Evolutionary conservation across 768 basidiomycete genomes (phyloP), one percentile per base, ranked within the genome.

Genomic region (Xerocomellus amylosporus): DNA sequence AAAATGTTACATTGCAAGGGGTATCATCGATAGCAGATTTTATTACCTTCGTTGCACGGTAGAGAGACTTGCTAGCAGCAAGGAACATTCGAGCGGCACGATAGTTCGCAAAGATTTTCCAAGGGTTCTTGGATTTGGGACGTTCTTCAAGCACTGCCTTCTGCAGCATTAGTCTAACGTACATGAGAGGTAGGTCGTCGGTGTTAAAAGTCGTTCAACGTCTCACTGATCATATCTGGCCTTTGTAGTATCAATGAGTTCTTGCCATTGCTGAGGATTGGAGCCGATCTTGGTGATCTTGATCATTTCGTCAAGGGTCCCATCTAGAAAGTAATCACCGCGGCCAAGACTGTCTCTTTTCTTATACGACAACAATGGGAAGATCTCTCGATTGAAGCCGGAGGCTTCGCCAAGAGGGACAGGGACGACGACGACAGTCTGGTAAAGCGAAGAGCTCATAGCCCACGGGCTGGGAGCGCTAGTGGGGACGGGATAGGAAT

Each of bases 251-350:
- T 13, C 33, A 33, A 33, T 33, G 33, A 13, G 3, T 5, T 33
- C 33, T 14, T 33, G 5, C 10, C 12, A 13, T 33, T 41, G 33
- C 12, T 31, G 31, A 31, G 31, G 31, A 31, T 31, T 3, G 31
- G 31, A 12, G 12, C 31, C 33, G 13, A 33, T 33, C 5, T 33
- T 33, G 33, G 33, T 33, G 33, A 14, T 33, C 13, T 33, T 33
- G 33, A 33, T 13, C 33, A 13, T 33, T 14, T 33, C 33, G 33
- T 33, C 33, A 33, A 33, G 33, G 14, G 33, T 60, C 2, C 51
- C 53, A 10, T 64, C 51, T 10, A 63, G 58, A 39, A n/a, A 47
- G 6, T 51, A 8, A 4, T 55, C 42, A 8, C 44, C 39, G 1
- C 41, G 31, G 2, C 24, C 28, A 28, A 63, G 24, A 0, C 14